Conservation (phyloP, 2,329 filamentous ascomycete species). For the Colletotrichum orbiculare region DNA sequence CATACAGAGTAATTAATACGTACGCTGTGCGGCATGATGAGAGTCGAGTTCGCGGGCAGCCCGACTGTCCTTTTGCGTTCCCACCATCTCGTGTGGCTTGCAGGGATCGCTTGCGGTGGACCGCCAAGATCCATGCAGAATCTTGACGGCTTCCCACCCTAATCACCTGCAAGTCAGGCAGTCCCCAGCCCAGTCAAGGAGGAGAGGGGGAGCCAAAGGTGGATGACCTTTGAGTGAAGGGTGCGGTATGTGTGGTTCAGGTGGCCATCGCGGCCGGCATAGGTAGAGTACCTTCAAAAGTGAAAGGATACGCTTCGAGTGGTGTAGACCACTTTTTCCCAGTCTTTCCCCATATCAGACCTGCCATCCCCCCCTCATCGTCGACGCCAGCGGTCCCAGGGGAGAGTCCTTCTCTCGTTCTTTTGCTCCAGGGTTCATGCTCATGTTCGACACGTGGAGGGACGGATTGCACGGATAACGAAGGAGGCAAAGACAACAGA, state of each 20-base stretch:
- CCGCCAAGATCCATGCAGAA: constrained; percentile 34
- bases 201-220: constrained; percentile 21
- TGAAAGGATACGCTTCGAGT: too few species aligned
- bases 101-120: constrained; percentile 32
- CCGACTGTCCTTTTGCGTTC: constrained; percentile 25
- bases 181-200: constrained; percentile 32
- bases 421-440: constrained; percentile 14
- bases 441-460: constrained; percentile 35
- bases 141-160: constrained; percentile 37
- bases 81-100: constrained; percentile 37
- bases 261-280: constrained; percentile 31
- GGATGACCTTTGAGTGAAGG: constrained; percentile 33
- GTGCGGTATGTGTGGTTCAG: constrained; percentile 37
- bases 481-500: background rate
- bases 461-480: constrained; percentile 18
- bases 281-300: constrained; percentile 25
- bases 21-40: background rate
- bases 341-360: constrained; percentile 27
- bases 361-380: constrained; percentile 19
- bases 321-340: constrained; percentile 23
- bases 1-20: too few species aligned
- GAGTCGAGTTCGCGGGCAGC: constrained; percentile 25
- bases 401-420: constrained; percentile 3
- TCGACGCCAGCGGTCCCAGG: background rate
- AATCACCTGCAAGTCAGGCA: constrained; percentile 38